Evolutionary conservation across 495 filamentous ascomycete genomes (phyloP).

Genomic region (Trichoderma reesei): DNA sequence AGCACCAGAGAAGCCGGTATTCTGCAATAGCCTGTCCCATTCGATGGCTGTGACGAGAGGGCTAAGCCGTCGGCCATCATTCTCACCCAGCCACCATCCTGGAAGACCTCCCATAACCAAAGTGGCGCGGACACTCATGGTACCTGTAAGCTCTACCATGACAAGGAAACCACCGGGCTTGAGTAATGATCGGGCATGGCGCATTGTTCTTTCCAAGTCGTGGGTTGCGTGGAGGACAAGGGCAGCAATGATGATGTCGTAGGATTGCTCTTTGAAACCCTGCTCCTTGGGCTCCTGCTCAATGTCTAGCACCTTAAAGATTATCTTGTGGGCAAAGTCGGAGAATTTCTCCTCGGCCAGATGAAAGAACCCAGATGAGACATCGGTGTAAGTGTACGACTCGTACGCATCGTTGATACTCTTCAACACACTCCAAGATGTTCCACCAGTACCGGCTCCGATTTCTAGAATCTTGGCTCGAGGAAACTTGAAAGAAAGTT

Average conservation of each 20-base stretch:
- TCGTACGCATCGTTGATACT: background rate
- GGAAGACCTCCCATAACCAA: conserved; percentile 32
- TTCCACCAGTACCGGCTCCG: conserved; percentile 14
- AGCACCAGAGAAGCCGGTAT: conserved; percentile 12
- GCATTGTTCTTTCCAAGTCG: conserved; percentile 24
- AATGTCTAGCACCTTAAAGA: conserved; percentile 39
- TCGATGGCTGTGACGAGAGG: conserved; percentile 21
- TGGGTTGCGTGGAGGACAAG: conserved; percentile 41
- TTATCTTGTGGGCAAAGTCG: conserved; percentile 26
- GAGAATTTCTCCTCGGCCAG: conserved; percentile 35
- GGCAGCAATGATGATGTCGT: conserved; percentile 44
- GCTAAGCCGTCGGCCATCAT: conserved; percentile 29
- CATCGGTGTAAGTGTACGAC: conserved; percentile 45
- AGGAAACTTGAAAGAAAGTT: background rate
- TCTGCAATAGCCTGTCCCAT: conserved; percentile 35
- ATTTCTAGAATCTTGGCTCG: conserved; percentile 16
- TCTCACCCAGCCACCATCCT: conserved; percentile 14
- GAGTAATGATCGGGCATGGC: conserved; percentile 25
- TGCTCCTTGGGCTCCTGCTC: conserved; percentile 36
- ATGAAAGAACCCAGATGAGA: conserved; percentile 43
- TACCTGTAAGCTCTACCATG: conserved; percentile 26
- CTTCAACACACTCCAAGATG: background rate
- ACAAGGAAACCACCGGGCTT: conserved; percentile 32
- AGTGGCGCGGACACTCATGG: conserved; percentile 17
- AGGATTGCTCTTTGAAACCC: conserved; percentile 34